Conservation (phyloP, 1,284 basidiomycete genomes). For the Puccinia triticina region DNA sequence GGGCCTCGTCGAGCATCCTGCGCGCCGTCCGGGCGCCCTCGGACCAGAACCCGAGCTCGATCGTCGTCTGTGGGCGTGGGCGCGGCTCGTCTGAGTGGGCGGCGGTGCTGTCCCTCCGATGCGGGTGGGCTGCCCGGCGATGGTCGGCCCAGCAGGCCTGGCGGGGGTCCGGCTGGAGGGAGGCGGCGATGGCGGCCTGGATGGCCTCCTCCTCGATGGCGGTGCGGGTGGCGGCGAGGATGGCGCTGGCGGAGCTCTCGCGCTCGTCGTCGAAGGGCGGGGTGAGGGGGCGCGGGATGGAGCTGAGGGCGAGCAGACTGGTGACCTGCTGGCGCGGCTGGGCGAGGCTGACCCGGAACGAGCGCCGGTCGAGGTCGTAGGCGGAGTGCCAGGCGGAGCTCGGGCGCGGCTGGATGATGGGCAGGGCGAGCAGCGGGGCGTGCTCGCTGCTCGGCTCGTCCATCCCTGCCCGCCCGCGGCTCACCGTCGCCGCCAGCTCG, state of each 20-base stretch:
- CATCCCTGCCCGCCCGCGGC: neutral
- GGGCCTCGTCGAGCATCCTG: too few species aligned
- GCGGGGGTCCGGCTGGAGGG: neutral
- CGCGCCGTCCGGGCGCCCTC: too few species aligned
- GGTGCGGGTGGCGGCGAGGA: constrained; percentile 15
- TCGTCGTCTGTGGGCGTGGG: neutral
- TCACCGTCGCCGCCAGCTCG: too few species aligned
- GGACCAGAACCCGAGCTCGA: neutral
- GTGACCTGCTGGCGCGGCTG: constrained; percentile 45
- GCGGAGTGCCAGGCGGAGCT: neutral
- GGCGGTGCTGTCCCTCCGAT: neutral
- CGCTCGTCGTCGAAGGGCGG: constrained; percentile 36
- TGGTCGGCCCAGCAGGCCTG: too few species aligned
- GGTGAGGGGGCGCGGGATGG: constrained; percentile 22
- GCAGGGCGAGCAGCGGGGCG: constrained; percentile 2
- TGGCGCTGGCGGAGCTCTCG: neutral
- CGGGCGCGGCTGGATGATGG: constrained; percentile 35
- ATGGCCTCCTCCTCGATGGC: constrained; percentile 45
- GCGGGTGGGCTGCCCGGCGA: neutral
- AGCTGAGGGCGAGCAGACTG: constrained; percentile 41
- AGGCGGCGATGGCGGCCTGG: constrained; percentile 20
- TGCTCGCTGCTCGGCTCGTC: neutral
- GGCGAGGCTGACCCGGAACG: constrained; percentile 25
- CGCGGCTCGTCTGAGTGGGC: neutral
- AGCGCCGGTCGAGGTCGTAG: constrained; percentile 10